phyloP scores from a whole-genome alignment of 768 basidiomycete genomes.

The Tylopilus plumbeoviolaceoides region DNA sequence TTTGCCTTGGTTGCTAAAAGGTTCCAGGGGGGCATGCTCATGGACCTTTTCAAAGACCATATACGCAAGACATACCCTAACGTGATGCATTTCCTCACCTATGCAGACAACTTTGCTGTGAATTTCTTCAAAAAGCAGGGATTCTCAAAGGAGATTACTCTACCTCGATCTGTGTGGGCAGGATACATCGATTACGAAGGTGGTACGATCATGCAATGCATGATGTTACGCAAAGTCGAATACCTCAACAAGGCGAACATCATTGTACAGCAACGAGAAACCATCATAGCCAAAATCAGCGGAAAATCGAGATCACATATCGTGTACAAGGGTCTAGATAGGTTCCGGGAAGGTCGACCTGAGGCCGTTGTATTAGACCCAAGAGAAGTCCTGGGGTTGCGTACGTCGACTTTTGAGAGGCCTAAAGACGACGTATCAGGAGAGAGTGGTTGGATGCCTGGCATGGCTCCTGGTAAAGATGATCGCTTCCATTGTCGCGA shows the following conservation, averaged over 20 bases:
- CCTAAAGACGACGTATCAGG: slow-evolving; percentile 39
- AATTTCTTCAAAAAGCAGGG: slow-evolving; percentile 99
- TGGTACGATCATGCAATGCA: slow-evolving; percentile 98
- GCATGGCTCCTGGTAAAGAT: slow-evolving; percentile 67
- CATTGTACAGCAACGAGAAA: slow-evolving; percentile 80
- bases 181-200: slow-evolving; percentile 99
- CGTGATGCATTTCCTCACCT: slow-evolving; percentile 95
- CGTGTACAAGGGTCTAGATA: slow-evolving; percentile 72
- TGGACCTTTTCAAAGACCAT: slow-evolving; percentile 97
- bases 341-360: slow-evolving; percentile 60
- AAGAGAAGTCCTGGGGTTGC: slow-evolving; percentile 81
- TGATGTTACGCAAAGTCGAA: slow-evolving; percentile 88
- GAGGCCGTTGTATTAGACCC: slow-evolving; percentile 58
- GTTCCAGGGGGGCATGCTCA: slow-evolving; percentile 86
- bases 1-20: not conserved
- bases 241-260: slow-evolving; percentile 80
- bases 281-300: slow-evolving; percentile 84
- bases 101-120: slow-evolving; percentile 98
- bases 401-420: slow-evolving; percentile 39
- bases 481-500: not conserved
- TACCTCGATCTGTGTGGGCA: slow-evolving; percentile 91
- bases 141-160: slow-evolving; percentile 93
- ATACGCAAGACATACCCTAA: slow-evolving; percentile 77
- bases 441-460: slow-evolving; percentile 90
- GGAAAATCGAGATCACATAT: slow-evolving; percentile 84